Conservation (phyloP, 371 early-diverging fungal genomes). For the Encephalitozoon cuniculi region DNA sequence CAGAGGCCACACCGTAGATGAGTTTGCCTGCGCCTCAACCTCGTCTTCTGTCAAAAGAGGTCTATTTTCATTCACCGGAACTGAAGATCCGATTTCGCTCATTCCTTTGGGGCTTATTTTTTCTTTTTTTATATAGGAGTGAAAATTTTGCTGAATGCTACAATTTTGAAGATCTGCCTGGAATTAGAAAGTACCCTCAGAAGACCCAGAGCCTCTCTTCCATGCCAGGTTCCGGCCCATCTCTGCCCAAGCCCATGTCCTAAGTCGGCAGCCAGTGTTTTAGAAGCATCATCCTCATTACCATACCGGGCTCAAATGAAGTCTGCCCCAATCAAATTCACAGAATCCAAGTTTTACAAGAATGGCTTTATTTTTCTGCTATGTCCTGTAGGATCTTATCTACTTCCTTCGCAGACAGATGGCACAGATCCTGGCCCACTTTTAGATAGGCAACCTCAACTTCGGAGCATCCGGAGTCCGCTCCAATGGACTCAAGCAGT, state of each 20-base stretch:
- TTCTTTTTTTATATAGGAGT: slow-evolving; percentile 9
- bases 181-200: neutral
- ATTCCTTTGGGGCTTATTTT: neutral
- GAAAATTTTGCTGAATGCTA: neutral
- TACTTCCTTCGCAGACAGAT: slow-evolving; percentile 45
- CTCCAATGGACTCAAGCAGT: slow-evolving; percentile 57
- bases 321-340: neutral
- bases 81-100: neutral
- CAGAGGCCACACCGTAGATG: neutral
- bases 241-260: too few species aligned
- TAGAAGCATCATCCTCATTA: neutral
- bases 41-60: slow-evolving; percentile 44
- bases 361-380: slow-evolving; percentile 50
- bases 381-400: slow-evolving; percentile 53
- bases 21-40: slow-evolving; percentile 33
- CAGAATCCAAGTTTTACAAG: neutral
- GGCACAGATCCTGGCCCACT: slow-evolving; percentile 14
- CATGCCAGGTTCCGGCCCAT: too few species aligned
- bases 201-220: neutral
- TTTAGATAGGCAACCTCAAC: slow-evolving; percentile 52
- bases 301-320: neutral
- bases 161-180: neutral
- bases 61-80: neutral
- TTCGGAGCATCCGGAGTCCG: slow-evolving; percentile 52
- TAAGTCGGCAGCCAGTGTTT: too few species aligned